A percentile compares a stretch with the other conserved stretches of the same genome.
These are phyloP conservation scores for Chaetomium fimeti DNA, from an alignment of 495 filamentous ascomycete species.

Conservation along the genomic window DNA sequence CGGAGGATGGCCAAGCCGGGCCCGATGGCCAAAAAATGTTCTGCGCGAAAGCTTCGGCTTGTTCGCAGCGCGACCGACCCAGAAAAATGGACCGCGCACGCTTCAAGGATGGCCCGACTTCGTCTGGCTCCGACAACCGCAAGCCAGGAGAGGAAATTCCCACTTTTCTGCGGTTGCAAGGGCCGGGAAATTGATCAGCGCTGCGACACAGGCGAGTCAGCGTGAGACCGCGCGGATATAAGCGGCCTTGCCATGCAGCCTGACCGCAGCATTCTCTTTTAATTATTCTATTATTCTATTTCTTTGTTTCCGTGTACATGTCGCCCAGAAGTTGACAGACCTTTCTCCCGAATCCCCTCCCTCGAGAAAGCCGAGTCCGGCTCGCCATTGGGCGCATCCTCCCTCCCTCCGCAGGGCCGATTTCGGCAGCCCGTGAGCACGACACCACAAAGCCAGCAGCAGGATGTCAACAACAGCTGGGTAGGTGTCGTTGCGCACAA, in stretches of 20 bases:
- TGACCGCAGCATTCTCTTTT: slow-evolving; percentile 8
- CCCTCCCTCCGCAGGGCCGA: slow-evolving; percentile 9
- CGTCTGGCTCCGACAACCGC: not conserved
- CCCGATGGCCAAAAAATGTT: not conserved
- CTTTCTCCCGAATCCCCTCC: not conserved
- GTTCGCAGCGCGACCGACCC: not conserved
- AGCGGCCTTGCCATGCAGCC: slow-evolving; percentile 19
- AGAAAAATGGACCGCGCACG: not conserved
- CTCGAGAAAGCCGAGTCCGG: not conserved
- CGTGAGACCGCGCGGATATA: slow-evolving; percentile 23
- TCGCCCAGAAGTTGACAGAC: not conserved
- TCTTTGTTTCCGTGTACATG: slow-evolving; percentile 10
- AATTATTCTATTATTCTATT: not conserved
- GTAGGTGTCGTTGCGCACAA: slow-evolving; percentile 30
- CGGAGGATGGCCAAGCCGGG: not conserved
- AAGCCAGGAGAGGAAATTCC: not conserved
- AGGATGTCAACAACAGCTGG: slow-evolving; percentile 51
- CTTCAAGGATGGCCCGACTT: not conserved
- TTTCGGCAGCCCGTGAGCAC: slow-evolving; percentile 2
- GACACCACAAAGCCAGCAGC: slow-evolving; percentile 1
- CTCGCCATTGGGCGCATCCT: slow-evolving; percentile 14
- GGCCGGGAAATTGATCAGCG: slow-evolving; percentile 11
- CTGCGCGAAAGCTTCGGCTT: slow-evolving; percentile 8
- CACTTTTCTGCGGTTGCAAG: slow-evolving; percentile 11
- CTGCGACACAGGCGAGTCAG: slow-evolving; percentile 15